A percentile compares a stretch with the other conserved stretches of the same genome.
Evolutionary conservation across 306 rosid species (phyloP).

Genomic region (Albizia julibrissin): DNA sequence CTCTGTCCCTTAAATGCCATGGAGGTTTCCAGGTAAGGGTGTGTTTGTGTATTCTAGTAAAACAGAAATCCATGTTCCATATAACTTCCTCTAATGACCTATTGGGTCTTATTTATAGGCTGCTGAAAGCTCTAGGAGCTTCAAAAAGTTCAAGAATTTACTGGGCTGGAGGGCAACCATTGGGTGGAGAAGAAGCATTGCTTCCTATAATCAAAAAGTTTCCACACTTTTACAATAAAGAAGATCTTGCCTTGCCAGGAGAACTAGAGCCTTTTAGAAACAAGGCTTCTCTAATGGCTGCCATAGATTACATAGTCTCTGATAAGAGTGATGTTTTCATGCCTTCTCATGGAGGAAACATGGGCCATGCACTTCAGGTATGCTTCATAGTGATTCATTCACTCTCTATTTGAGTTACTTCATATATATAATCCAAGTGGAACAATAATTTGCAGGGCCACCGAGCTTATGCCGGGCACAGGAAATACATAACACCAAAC

Average conservation of each 20-base stretch:
- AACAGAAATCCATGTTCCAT: not conserved
- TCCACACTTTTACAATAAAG: constrained; percentile 76
- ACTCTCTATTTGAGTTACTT: not conserved
- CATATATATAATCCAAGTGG: not conserved
- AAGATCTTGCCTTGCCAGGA: constrained; percentile 78
- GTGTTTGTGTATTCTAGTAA: not conserved
- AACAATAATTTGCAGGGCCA: constrained; percentile 62
- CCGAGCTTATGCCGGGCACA: constrained; percentile 93
- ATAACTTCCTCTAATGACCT: not conserved
- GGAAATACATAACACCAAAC: constrained; percentile 91
- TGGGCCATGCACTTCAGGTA: constrained; percentile 99
- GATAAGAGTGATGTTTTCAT: constrained; percentile 91
- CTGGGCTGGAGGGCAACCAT: constrained; percentile 96
- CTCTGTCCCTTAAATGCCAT: constrained; percentile 90
- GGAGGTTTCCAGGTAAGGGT: constrained; percentile 73
- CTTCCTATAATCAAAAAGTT: constrained; percentile 62
- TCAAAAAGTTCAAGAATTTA: constrained; percentile 68
- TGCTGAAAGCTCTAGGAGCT: constrained; percentile 90
- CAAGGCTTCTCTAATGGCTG: constrained; percentile 91
- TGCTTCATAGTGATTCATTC: not conserved
- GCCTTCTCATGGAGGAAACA: constrained; percentile 99
- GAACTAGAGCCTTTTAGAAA: constrained; percentile 81
- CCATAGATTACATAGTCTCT: constrained; percentile 83
- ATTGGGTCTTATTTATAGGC: constrained; percentile 45
- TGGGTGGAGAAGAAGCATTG: constrained; percentile 88